Evolutionary conservation across 2,329 filamentous ascomycete species (phyloP), one percentile per base, ranked within the genome.

Genomic region (Sarocladium brachiariae): DNA sequence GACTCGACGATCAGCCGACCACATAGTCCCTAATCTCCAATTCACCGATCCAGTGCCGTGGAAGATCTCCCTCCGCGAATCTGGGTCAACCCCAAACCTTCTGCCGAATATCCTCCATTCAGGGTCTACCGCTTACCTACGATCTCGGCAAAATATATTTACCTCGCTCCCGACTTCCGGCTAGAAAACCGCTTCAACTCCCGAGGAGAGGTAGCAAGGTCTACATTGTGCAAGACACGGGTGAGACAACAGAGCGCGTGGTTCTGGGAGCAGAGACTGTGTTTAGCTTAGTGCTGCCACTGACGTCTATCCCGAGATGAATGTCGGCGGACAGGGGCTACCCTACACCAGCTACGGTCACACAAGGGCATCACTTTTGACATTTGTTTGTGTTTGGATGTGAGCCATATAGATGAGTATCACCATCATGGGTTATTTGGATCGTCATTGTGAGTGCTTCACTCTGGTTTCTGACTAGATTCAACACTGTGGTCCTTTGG

Each of bases 51-150:
- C 43, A 16, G 43, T 24, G 24, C 43, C 27, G 16, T 47, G 43
- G 43, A 47, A 21, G 43, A 47, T 47, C 43, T 33, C 21, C 25
- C 43, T 47, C 43, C 43, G 43, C 27, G 24, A 30, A 19, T 47
- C 25, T 47, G 39, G 39, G 39, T 16, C 39, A 47, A 31, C 43
- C 21, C 11, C 21, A 8, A 25, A 7, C 27, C 11, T n/a, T n/a
- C n/a, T n/a, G n/a, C n/a, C n/a, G n/a, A n/a, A n/a, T 31, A 31
- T 47, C 43, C 43, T 47, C 43, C 43, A 47, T 21, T 47, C 43
- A 47, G 7, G 16, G 18, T 9, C 24, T 27, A 23, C 21, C n/a
- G 8, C 19, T 23, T n/a, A n/a, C 23, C 21, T 3, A 10, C 11
- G 4, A 8, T 9, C 11, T 23, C 21, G 39, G 39, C 23, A 27